Base-by-base conservation (phyloP, 148 eudicot species). In the Camellia sinensis region DNA sequence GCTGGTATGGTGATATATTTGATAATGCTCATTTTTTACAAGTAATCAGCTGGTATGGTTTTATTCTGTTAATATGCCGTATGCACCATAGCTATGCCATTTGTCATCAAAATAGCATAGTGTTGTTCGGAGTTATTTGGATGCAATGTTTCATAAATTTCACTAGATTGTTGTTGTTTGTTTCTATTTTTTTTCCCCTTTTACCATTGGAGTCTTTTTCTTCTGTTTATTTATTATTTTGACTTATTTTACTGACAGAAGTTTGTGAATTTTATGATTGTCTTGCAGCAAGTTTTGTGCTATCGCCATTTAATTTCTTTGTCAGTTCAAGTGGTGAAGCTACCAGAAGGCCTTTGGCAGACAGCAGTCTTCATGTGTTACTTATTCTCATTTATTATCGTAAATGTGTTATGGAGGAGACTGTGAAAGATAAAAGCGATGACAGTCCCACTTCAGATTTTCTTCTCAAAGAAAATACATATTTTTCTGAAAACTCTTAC, bases 361-460 rank as follows among this genome's bases (percentile, higher is more conserved):
- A 85, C 62, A 89, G 79, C 86, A 93, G 98, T 83, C 91, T 95
- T 79, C 91, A 93, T 80, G 70, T 89, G 65, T 88, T 95, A 71
- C 98, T 95, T 77, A 83, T 90, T 87, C 97, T 95, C 81, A 82
- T 89, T 44, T 91, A 95, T 87, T 92, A 89, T 78, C 92, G 89
- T 6, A 92, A 88, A 86, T 87, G 91, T 80, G 78, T 85, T 75
- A 68, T 82, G 59, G 60, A 79, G 68, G 88, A 93, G n/a, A 81
- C 83, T 73, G 45, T 74, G 62, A 87, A 78, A 75, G 88, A 85
- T 77, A 80, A 71, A 83, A 83, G 79, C 75, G 81, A 78, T 53
- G 80, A 71, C 65, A 74, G 46, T 63, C 82, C 86, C 77, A 78
- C 81, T 83, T 82, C 88, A 74, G 91, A 91, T 79, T 80, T 82